Percentiles rank a stretch among this genome's conserved stretches.
phyloP scores from a whole-genome alignment of 208 protist species.

The Perkinsela sp. region DNA sequence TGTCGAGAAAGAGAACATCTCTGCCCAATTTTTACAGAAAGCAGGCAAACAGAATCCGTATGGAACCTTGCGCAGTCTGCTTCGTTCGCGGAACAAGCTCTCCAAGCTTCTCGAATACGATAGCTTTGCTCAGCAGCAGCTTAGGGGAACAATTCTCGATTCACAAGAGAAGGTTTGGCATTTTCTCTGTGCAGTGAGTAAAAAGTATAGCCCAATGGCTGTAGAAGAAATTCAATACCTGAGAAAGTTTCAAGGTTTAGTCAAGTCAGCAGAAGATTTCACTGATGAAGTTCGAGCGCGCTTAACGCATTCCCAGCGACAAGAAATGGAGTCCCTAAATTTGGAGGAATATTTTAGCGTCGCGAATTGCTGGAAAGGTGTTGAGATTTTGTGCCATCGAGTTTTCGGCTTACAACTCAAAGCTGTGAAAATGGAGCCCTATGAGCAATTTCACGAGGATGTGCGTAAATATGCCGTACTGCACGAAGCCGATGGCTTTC shows the following conservation, averaged over 20 bases:
- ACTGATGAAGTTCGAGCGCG: slow-evolving; percentile 41
- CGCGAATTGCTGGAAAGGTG: slow-evolving; percentile 53
- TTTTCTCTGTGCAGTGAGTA: slow-evolving; percentile 44
- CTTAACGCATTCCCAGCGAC: slow-evolving; percentile 25
- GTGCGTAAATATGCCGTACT: slow-evolving; percentile 58
- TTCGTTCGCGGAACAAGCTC: slow-evolving; percentile 43
- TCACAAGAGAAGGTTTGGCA: slow-evolving; percentile 58
- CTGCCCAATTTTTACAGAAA: slow-evolving; percentile 39
- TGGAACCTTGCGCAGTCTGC: slow-evolving; percentile 29
- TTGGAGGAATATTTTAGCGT: slow-evolving; percentile 53
- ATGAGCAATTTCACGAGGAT: slow-evolving; percentile 38
- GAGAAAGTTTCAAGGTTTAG: slow-evolving; percentile 24
- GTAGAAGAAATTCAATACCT: slow-evolving; percentile 45
- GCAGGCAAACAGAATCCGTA: slow-evolving; percentile 30
- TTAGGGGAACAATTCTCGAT: slow-evolving; percentile 56
- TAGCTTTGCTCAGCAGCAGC: slow-evolving; percentile 59
- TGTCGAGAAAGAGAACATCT: slow-evolving; percentile 52
- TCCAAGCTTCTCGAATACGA: slow-evolving; percentile 39
- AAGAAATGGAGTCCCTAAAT: slow-evolving; percentile 25
- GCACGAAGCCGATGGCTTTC: slow-evolving; percentile 35
- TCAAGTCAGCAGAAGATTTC: slow-evolving; percentile 31
- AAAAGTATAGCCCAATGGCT: slow-evolving; percentile 37
- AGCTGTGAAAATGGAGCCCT: slow-evolving; percentile 21
- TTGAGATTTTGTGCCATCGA: slow-evolving; percentile 54
- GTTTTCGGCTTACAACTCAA: slow-evolving; percentile 57